These are phyloP conservation scores for Centella asiatica DNA, from an alignment of 129 eudicot genomes.

Conservation along the genomic window DNA sequence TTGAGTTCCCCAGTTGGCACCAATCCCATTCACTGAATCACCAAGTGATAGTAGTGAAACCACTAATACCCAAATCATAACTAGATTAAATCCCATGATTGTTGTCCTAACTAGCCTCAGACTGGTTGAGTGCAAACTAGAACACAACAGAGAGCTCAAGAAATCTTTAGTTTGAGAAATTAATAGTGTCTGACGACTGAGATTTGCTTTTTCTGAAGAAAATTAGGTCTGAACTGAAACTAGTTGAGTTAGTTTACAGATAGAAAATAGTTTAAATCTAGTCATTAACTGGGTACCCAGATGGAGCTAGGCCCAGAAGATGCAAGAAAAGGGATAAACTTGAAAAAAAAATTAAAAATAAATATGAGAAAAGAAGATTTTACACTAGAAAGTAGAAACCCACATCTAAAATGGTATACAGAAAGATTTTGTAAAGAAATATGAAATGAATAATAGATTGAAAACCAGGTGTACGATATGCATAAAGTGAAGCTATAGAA, in stretches of 20 bases:
- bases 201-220: neutral
- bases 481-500: neutral
- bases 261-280: neutral
- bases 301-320: slow-evolving; percentile 7
- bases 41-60: slow-evolving; percentile 15
- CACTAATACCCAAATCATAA: slow-evolving; percentile 20
- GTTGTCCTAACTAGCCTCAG: slow-evolving; percentile 15
- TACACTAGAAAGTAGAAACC: neutral
- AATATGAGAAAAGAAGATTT: neutral
- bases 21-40: slow-evolving; percentile 39
- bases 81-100: slow-evolving; percentile 20
- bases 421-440: neutral
- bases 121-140: neutral
- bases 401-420: neutral
- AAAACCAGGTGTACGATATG: neutral
- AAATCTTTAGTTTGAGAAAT: slow-evolving; percentile 12
- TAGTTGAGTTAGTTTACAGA: neutral
- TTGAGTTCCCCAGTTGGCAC: slow-evolving; percentile 70
- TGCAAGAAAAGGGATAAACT: neutral
- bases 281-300: slow-evolving; percentile 10
- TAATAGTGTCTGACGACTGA: slow-evolving; percentile 13
- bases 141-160: neutral
- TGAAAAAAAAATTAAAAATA: neutral
- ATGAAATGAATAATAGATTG: slow-evolving; percentile 7
- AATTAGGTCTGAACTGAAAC: neutral